Percentiles rank a stretch among this genome's conserved stretches.
Conservation (phyloP, 192 early-diverging fungal species). For the Thoreauomyces humboldtii region DNA sequence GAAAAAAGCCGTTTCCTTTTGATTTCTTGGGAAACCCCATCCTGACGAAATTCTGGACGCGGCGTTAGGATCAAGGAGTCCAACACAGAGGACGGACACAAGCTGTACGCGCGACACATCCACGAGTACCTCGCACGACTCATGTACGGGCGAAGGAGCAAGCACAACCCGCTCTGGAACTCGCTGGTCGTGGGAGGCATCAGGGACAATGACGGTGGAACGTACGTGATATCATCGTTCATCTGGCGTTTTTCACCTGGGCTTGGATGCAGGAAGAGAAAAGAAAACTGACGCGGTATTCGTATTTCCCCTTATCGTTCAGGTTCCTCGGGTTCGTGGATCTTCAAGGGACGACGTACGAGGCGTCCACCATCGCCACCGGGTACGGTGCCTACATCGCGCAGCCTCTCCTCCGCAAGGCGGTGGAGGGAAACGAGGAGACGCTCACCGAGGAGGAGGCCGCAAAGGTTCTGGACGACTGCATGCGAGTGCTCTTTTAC, state of each 20-base stretch:
- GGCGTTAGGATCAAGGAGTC: constrained; percentile 77
- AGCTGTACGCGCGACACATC: constrained; percentile 78
- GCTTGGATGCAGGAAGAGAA: not conserved
- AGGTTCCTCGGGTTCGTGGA: constrained; percentile 91
- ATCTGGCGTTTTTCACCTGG: not conserved
- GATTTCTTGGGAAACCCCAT: too few species aligned
- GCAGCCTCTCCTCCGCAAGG: constrained; percentile 88
- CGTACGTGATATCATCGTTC: not conserved
- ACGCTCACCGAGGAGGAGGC: constrained; percentile 90
- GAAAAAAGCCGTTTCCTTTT: not conserved
- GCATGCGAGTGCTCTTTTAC: constrained; percentile 92
- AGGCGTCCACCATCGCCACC: constrained; percentile 86
- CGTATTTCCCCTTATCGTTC: not conserved
- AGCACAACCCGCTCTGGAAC: constrained; percentile 96
- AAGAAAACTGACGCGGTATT: not conserved
- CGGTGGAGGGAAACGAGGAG: constrained; percentile 81
- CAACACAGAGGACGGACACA: constrained; percentile 86
- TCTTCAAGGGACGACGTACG: constrained; percentile 90
- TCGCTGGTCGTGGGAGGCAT: constrained; percentile 86
- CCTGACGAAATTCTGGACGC: too few species aligned
- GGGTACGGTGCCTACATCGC: constrained; percentile 91
- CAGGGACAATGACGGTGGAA: constrained; percentile 69
- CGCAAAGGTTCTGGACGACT: constrained; percentile 75
- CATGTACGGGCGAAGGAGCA: constrained; percentile 87
- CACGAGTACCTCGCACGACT: constrained; percentile 87